Evolutionary conservation across 202 grass and related monocot genomes (phyloP).

Genomic region (Schoenoplectus tabernaemontani): DNA sequence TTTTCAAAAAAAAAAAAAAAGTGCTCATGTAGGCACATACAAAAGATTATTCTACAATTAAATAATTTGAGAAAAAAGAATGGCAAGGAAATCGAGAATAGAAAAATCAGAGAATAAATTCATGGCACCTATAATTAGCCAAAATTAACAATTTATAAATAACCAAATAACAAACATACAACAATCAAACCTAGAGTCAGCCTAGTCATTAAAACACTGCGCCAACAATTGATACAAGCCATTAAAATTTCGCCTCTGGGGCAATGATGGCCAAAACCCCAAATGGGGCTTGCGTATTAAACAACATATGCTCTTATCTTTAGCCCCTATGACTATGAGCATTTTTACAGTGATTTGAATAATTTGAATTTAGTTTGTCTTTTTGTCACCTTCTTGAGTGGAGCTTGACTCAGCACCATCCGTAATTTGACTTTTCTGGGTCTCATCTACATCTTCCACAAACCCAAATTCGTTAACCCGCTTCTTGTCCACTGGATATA

Average conservation of each 20-base stretch:
- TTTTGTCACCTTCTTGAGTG: constrained; percentile 29
- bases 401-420: constrained; percentile 38
- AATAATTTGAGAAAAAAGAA: neutral
- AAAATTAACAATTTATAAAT: no score
- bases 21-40: neutral
- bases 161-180: constrained; percentile 26
- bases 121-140: neutral
- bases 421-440: constrained; percentile 28
- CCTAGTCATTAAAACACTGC: constrained; percentile 3
- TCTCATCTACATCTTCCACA: constrained; percentile 70
- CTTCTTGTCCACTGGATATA: constrained; percentile 90
- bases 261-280: constrained; percentile 16
- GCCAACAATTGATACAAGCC: constrained; percentile 13
- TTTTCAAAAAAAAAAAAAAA: no score
- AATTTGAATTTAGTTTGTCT: constrained; percentile 14
- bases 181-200: constrained; percentile 13
- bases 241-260: constrained; percentile 21
- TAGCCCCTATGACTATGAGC: neutral
- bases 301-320: constrained; percentile 18
- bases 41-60: neutral
- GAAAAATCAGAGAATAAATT: neutral
- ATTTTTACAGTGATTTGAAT: constrained; percentile 1
- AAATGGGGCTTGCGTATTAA: neutral
- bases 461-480: constrained; percentile 97
- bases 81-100: neutral